Evolutionary conservation across 139 green algal species (phyloP), one percentile per base, ranked within the genome.

Genomic region (Zygnema cylindricum): DNA sequence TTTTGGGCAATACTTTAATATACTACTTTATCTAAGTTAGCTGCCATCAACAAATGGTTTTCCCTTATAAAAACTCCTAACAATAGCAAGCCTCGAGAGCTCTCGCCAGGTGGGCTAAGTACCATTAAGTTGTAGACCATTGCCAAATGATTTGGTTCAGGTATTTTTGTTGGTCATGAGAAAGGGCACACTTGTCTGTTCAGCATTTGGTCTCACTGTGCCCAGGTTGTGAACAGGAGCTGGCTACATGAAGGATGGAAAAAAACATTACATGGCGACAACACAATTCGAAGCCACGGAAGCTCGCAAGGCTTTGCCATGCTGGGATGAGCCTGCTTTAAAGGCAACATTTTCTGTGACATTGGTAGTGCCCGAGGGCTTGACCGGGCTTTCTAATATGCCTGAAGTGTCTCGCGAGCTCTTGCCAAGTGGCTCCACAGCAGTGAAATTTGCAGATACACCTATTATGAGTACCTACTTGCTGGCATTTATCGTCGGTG

Each of bases 381-480:
- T 88, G n/a, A 84, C 82, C 32, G 94, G 93, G 25, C 92, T 98
- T 7, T 95, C 89, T 91, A 98, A 98, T 94, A 98, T 94, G 91
- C 93, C 92, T 1, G 77, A 87, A 38, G 55, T 90, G 22, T n/a
- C 2, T 33, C n/a, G n/a, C 30, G 49, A 85, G 63, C 33, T 42
- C 32, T 32, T 32, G 21, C 54, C 55, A 3, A 87, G 87, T 69
- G 87, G 49, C 2, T 43, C 82, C 16, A 55, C 69, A 42, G 39
- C 32, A 38, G 55, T 88, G 23, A n/a, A 79, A 16, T 96, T 95
- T 81, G 69, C 88, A 42, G 76, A 76, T 23, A 95, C 93, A 0
- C 96, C 96, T 0, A 90, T 89, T n/a, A 98, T 98, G 95, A 94
- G 92, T 79, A 96, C 95, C 21, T 98, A 98, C 92, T 92, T 98